Evolutionary conservation across 768 basidiomycete species (phyloP), one percentile per base, ranked within the genome.

Genomic region (Boletus huronensis): DNA sequence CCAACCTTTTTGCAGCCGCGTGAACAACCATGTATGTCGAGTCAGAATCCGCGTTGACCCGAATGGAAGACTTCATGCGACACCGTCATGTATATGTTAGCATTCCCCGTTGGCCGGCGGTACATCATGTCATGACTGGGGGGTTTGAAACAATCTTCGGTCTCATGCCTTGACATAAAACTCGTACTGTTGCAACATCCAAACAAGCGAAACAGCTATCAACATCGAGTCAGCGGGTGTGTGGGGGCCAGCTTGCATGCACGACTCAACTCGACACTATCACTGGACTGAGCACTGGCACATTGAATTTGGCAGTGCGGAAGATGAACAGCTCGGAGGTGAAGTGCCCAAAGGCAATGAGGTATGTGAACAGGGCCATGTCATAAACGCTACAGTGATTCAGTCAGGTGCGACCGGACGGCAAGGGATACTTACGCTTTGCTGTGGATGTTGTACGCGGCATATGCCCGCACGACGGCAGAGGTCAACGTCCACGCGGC

Each of bases 341-440:
- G 68, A 97, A 98, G 74, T 99, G 96, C 5, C 79, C 82, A 65
- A 93, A 88, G 2, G 93, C 96, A 63, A 98, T 84, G 52, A 93
- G 81, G 74, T 96, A 98, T 35, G 91, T 88, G 64, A 87, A 75
- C 55, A 97, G 72, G 6, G 93, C 82, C 76, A 97, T 85, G 70
- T 96, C 88, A 72, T 97, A 99, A 21, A 94, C 73, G 26, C 95
- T 98, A 58, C 39, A 36, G n/a, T 35, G 28, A 54, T 58, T 48
- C 35, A 64, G 56, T 58, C 49, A 58, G 21, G 45, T 55, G 36
- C 36, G 1, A 32, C 9, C 11, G 17, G 21, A 19, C 28, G 14
- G 11, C 19, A 26, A 29, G 9, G 19, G 48, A 40, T 11, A 75
- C 85, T 59, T 66, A 95, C 96, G 79, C 75, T 73, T 91, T 91